Base-by-base conservation (phyloP, 805 yeast genomes). In the Jamesozyma piceae region DNA sequence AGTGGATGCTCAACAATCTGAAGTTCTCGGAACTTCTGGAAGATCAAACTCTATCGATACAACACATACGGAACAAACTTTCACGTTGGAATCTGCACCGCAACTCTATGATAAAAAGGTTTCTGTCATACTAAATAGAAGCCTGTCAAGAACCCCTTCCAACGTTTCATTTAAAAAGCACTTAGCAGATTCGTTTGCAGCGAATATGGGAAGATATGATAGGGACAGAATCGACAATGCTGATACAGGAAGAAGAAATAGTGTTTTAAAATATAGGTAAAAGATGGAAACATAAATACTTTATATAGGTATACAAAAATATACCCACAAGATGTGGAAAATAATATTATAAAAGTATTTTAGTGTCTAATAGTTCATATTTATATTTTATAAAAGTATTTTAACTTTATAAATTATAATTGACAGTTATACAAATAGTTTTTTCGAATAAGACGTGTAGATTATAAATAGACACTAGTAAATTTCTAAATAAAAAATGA, bases 41-140 rank as follows among this genome's bases (percentile, higher is more conserved):
- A 57, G 71, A 15, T 58, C 71, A 2, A 60, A 60, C 2, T 80
- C 90, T 1, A 67, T 72, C 31, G 94, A 82, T 47, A 82, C 90
- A 0, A 75, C 81, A 37, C 68, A 54, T 33, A 66, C 71, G 3
- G 70, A 70, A 21, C 65, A 67, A 20, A 60, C 70, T 3, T 67
- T 71, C 18, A 75, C 78, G n/a, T 69, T 71, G 48, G 88, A 81
- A 48, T 75, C 82, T 2, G 88, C 81, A 1, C 89, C 92, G 0
- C 83, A 78, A 53, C 72, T 83, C 0, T 83, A 83, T 55, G 94
- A 83, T 56, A 81, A 80, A 59, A 82, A 82, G 58, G 92, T 82
- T 1, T 77, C 86, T 24, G 74, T 77, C n/a, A 80, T 83, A 38
- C 66, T 83, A 55, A 82, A 81, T 55, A 67, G 81, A 49, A 80